Evolutionary conservation across 805 yeast genomes (phyloP).

Genomic region (Kodamaea sagamina): DNA sequence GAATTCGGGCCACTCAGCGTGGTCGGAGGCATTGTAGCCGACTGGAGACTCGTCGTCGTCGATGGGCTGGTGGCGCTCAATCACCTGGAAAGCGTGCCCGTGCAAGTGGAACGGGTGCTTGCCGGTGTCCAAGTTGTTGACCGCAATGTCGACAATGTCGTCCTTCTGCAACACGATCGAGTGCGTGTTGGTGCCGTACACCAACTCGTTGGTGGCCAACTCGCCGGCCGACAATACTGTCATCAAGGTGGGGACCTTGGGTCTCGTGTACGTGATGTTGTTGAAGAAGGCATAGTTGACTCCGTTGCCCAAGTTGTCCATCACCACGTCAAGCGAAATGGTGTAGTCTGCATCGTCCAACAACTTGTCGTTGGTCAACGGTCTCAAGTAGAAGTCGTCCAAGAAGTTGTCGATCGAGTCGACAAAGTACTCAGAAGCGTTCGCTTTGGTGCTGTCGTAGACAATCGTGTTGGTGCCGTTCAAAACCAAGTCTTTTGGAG

Average conservation of each 20-base stretch:
- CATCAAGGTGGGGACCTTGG: slow-evolving; percentile 83
- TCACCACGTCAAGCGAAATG: slow-evolving; percentile 69
- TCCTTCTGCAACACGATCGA: slow-evolving; percentile 67
- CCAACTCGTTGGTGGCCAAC: slow-evolving; percentile 48
- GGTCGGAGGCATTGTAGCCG: slow-evolving; percentile 53
- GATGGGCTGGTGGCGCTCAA: slow-evolving; percentile 67
- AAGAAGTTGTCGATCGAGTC: slow-evolving; percentile 49
- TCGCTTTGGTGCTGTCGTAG: slow-evolving; percentile 49
- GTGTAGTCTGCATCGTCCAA: slow-evolving; percentile 68
- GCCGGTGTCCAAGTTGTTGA: slow-evolving; percentile 89
- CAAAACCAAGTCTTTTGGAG: slow-evolving; percentile 63
- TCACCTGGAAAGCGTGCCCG: slow-evolving; percentile 86
- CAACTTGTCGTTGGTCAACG: slow-evolving; percentile 38
- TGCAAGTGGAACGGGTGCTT: slow-evolving; percentile 97
- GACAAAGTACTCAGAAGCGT: slow-evolving; percentile 42
- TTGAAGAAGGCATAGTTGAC: slow-evolving; percentile 96
- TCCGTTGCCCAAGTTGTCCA: slow-evolving; percentile 88
- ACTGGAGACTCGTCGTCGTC: slow-evolving; percentile 56
- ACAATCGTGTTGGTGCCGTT: slow-evolving; percentile 76
- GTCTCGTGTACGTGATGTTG: slow-evolving; percentile 72
- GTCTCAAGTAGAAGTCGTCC: slow-evolving; percentile 40
- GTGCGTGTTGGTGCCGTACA: slow-evolving; percentile 82
- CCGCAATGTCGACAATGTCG: slow-evolving; percentile 73
- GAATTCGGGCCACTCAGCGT: slow-evolving; percentile 55
- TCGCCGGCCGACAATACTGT: slow-evolving; percentile 77